Evolutionary conservation across 768 basidiomycete genomes (phyloP).

Genomic region (Suillus luteus): DNA sequence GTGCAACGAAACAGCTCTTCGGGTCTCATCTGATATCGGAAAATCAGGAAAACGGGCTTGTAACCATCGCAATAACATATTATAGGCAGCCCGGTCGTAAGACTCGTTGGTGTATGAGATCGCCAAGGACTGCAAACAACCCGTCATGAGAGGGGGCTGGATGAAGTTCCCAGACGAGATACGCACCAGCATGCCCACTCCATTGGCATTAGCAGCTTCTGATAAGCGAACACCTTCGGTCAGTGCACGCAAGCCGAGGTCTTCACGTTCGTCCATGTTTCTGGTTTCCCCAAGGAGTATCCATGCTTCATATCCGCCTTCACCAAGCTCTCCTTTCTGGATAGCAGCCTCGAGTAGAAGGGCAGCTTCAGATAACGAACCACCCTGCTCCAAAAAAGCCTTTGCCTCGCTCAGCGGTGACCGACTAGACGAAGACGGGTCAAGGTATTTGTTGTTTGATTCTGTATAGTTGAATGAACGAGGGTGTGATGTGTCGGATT

Average conservation of each 20-base stretch:
- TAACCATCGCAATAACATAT: constrained; percentile 87
- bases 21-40: constrained; percentile 55
- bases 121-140: constrained; percentile 71
- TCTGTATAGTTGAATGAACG: constrained; percentile 45
- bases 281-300: constrained; percentile 87
- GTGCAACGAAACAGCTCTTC: constrained; percentile 53
- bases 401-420: constrained; percentile 72
- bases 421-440: constrained; percentile 46
- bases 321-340: constrained; percentile 75
- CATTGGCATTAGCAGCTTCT: constrained; percentile 61
- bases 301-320: constrained; percentile 90
- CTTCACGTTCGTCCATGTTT: constrained; percentile 88
- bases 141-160: not conserved
- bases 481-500: not conserved
- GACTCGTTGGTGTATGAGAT: constrained; percentile 96
- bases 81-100: constrained; percentile 82
- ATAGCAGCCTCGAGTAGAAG: constrained; percentile 91
- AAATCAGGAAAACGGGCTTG: constrained; percentile 61
- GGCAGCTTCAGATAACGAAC: constrained; percentile 85
- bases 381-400: constrained; percentile 72
- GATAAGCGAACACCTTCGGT: constrained; percentile 69
- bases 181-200: constrained; percentile 75
- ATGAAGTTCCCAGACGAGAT: not conserved
- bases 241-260: constrained; percentile 78
- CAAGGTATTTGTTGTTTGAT: constrained; percentile 68